A percentile compares a stretch with the other conserved stretches of the same genome.
phyloP scores from a whole-genome alignment of 2,329 filamentous ascomycete species.

The Microdochium bolleyi region DNA sequence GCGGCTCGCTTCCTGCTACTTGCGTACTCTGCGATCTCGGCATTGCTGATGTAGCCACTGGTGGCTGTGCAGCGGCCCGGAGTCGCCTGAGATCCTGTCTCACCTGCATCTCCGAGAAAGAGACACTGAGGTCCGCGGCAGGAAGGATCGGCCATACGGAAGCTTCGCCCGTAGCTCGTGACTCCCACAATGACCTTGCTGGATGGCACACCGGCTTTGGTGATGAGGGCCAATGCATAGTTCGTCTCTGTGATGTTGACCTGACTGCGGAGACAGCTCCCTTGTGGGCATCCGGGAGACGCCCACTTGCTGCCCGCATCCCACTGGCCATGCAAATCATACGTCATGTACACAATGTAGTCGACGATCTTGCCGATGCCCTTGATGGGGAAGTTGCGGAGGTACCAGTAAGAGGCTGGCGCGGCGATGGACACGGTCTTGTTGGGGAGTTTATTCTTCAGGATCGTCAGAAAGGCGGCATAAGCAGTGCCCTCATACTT shows the following conservation, averaged over 20 bases:
- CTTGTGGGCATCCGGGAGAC: conserved; percentile 2
- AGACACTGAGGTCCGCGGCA: conserved; percentile 15
- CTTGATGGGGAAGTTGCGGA: conserved; percentile 10
- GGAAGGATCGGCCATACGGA: conserved; percentile 20
- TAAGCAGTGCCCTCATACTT: neutral
- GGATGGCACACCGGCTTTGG: conserved; percentile 20
- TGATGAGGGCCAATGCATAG: conserved; percentile 24
- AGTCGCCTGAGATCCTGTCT: conserved; percentile 4
- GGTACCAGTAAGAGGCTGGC: conserved; percentile 16
- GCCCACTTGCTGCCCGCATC: conserved; percentile 1
- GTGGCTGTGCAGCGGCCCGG: conserved; percentile 19
- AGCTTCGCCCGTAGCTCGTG: conserved; percentile 21
- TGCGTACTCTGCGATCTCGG: conserved; percentile 13
- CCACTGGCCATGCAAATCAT: conserved; percentile 15
- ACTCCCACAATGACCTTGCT: conserved; percentile 22
- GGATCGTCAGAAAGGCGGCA: neutral
- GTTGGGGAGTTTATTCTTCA: neutral
- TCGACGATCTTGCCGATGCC: conserved; percentile 8
- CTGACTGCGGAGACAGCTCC: conserved; percentile 25
- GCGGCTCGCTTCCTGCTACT: neutral
- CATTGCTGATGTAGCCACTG: conserved; percentile 20
- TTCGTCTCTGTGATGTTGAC: conserved; percentile 29
- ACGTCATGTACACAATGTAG: conserved; percentile 14
- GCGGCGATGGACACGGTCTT: conserved; percentile 10
- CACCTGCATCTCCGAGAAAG: conserved; percentile 6